phyloP scores from a whole-genome alignment of 1,284 basidiomycete genomes.

The Fomitopsis betulina region DNA sequence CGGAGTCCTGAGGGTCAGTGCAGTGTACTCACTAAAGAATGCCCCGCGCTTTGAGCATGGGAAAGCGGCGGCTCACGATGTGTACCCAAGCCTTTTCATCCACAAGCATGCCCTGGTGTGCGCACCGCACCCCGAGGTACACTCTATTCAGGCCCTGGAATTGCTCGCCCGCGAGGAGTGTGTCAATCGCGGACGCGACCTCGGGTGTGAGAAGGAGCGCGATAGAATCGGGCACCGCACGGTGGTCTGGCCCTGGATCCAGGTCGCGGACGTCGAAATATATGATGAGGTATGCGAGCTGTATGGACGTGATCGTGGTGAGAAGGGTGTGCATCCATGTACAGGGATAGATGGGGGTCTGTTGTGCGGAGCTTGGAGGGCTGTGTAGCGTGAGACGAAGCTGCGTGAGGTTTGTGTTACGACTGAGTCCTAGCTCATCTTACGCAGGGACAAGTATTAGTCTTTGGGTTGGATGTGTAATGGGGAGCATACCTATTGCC shows the following conservation, averaged over 20 bases:
- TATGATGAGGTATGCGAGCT: not conserved
- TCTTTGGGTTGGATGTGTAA: not conserved
- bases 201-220: not conserved
- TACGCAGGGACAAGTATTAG: not conserved
- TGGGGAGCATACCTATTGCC: not conserved
- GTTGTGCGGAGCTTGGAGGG: not conserved
- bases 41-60: not conserved
- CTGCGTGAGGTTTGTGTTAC: not conserved
- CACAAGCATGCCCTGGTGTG: not conserved
- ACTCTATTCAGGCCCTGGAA: not conserved
- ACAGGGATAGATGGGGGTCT: not conserved
- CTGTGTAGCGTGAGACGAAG: not conserved
- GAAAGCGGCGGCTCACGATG: not conserved
- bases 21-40: not conserved
- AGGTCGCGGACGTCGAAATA: not conserved
- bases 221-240: not conserved
- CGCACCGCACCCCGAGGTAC: not conserved
- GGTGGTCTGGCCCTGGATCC: not conserved
- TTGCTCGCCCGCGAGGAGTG: not conserved
- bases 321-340: not conserved
- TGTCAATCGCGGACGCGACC: not conserved
- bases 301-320: not conserved
- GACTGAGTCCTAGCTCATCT: not conserved
- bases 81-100: not conserved
- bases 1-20: not conserved